phyloP scores from a whole-genome alignment of 1,284 basidiomycete genomes.

The Ganoderma lucidum region DNA sequence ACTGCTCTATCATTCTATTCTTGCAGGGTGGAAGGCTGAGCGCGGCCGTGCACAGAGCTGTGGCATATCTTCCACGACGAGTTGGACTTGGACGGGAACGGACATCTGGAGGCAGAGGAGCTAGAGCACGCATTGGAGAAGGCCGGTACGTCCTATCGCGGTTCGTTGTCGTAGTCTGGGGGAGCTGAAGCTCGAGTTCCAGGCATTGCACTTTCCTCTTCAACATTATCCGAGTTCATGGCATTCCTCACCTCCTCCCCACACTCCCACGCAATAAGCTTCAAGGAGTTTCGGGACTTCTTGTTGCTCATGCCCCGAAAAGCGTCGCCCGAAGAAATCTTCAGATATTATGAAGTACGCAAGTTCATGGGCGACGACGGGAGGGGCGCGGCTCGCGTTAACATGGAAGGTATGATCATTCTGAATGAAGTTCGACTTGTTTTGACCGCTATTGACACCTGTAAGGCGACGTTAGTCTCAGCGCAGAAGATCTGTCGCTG shows the following conservation, averaged over 20 bases:
- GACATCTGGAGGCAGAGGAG: conserved; percentile 78
- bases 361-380: conserved; percentile 81
- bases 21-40: conserved; percentile 12
- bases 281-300: conserved; percentile 91
- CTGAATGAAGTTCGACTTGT: neutral
- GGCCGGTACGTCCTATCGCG: conserved; percentile 62
- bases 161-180: conserved; percentile 7
- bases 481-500: conserved; percentile 65
- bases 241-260: conserved; percentile 76
- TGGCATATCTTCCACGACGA: conserved; percentile 92
- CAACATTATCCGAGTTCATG: conserved; percentile 82
- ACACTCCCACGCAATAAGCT: conserved; percentile 76
- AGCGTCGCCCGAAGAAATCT: conserved; percentile 86
- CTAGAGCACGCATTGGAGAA: conserved; percentile 73
- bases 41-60: conserved; percentile 63
- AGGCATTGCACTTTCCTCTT: conserved; percentile 77
- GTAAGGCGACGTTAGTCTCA: conserved; percentile 77
- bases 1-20: neutral
- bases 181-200: conserved; percentile 25
- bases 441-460: conserved; percentile 30
- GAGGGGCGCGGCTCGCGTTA: conserved; percentile 79
- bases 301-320: conserved; percentile 86
- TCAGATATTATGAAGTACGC: conserved; percentile 84
- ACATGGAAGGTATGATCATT: conserved; percentile 80
- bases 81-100: conserved; percentile 88